Evolutionary conservation across 495 filamentous ascomycete species (phyloP), one percentile per base, ranked within the genome.

Genomic region (Podospora fimiseda): DNA sequence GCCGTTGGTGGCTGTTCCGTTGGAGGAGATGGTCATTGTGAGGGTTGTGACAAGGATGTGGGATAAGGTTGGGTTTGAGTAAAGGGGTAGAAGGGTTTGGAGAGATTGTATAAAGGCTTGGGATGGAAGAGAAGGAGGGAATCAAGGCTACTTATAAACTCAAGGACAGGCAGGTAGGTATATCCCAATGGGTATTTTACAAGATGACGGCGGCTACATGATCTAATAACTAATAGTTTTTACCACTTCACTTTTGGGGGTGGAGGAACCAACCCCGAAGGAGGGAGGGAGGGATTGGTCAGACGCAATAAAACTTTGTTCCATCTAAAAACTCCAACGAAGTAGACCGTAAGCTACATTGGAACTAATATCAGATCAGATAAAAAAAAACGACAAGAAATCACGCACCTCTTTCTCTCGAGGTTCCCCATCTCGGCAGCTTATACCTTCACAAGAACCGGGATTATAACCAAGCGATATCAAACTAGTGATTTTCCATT

Each of bases 331-430:
- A 21, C 33, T 52, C 52, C 11, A 52, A 48, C 54, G 43, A 24
- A 51, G 50, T 21, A 42, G 48, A 50, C 48, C 46, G 57, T 37
- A 36, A 56, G 52, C 56, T 68, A 68, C 67, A 68, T 33, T 11
- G 27, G 27, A n/a, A 5, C 27, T 33, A 33, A 33, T 33, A 33
- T 64, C 61, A 45, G 59, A 33, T 58, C 47, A n/a, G 66, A 67
- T 68, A 64, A 52, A 59, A 59, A 57, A 68, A 58, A 60, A 56
- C 37, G 53, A 37, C 56, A 61, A 57, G 46, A 67, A 70, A 70
- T 67, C 52, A 69, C 67, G 70, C 67, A 69, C 44, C 49, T 18
- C 55, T n/a, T n/a, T n/a, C n/a, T n/a, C n/a, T n/a, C n/a, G n/a
- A n/a, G n/a, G n/a, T n/a, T n/a, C n/a, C 52, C 3, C 19, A 13